Percentiles rank a stretch among this genome's conserved stretches.
These are phyloP conservation scores for Populus hybrid DNA, from an alignment of 441 rosid species.

Conservation along the genomic window DNA sequence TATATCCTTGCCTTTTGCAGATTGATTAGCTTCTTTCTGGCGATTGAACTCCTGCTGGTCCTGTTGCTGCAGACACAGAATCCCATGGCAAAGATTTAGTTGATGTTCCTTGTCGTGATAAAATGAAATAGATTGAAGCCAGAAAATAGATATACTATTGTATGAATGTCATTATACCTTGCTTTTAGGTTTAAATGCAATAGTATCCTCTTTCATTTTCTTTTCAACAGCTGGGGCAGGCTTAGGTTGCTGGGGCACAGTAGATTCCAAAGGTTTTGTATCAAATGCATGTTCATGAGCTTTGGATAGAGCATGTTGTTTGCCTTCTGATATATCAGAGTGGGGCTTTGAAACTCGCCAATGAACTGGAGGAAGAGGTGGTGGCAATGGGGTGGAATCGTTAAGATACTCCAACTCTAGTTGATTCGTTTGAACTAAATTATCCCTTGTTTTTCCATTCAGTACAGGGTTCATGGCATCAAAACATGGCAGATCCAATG, in stretches of 20 bases:
- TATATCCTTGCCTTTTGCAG: slow-evolving; percentile 32
- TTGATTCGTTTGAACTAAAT: slow-evolving; percentile 21
- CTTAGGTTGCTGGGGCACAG: slow-evolving; percentile 29
- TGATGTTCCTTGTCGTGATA: slow-evolving; percentile 2
- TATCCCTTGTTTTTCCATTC: slow-evolving; percentile 20
- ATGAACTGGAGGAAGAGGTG: slow-evolving; percentile 74
- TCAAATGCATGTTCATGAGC: slow-evolving; percentile 33
- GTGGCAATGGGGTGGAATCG: slow-evolving; percentile 52
- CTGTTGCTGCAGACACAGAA: slow-evolving; percentile 32
- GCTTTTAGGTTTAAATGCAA: slow-evolving; percentile 34
- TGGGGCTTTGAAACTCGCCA: slow-evolving; percentile 51
- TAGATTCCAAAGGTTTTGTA: slow-evolving; percentile 26
- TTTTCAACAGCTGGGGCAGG: slow-evolving; percentile 40
- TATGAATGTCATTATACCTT: slow-evolving; percentile 37
- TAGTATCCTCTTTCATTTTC: slow-evolving; percentile 27
- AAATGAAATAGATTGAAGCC: background rate
- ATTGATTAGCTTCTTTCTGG: slow-evolving; percentile 41
- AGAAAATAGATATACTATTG: background rate
- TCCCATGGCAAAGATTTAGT: slow-evolving; percentile 12
- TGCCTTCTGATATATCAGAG: slow-evolving; percentile 32
- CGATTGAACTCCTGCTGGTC: slow-evolving; percentile 41
- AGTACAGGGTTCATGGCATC: slow-evolving; percentile 38
- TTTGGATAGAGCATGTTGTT: slow-evolving; percentile 32
- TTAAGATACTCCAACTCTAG: slow-evolving; percentile 31
- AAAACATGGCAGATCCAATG: slow-evolving; percentile 56